Evolutionary conservation across 371 early-diverging fungal genomes (phyloP).

Genomic region (Gilbertella persicaria): DNA sequence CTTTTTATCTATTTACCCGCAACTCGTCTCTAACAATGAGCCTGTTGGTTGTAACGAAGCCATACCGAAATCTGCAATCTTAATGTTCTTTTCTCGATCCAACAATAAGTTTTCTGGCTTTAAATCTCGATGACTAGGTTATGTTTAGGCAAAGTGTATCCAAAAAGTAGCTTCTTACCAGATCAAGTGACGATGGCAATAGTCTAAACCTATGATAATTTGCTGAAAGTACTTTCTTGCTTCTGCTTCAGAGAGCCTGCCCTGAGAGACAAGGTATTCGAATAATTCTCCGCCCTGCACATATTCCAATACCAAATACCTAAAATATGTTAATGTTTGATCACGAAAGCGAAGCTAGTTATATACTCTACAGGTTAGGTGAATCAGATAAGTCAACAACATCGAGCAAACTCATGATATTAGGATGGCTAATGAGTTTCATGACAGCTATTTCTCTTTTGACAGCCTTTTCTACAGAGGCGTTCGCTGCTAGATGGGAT

Average conservation of each 20-base stretch:
- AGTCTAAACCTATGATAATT: slow-evolving; percentile 92
- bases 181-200: slow-evolving; percentile 91
- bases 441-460: slow-evolving; percentile 94
- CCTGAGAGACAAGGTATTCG: slow-evolving; percentile 89
- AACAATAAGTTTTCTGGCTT: slow-evolving; percentile 96
- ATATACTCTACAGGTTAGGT: slow-evolving; percentile 67
- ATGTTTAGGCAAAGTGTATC: too few species aligned
- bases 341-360: background rate
- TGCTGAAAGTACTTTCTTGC: slow-evolving; percentile 95
- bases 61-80: slow-evolving; percentile 90
- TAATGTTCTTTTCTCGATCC: slow-evolving; percentile 73
- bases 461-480: slow-evolving; percentile 75
- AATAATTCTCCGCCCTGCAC: slow-evolving; percentile 97
- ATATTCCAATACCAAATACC: slow-evolving; percentile 95
- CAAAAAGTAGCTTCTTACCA: slow-evolving; percentile 50
- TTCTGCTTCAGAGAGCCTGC: slow-evolving; percentile 83
- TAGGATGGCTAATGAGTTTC: slow-evolving; percentile 91
- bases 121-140: slow-evolving; percentile 95
- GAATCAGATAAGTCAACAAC: slow-evolving; percentile 74
- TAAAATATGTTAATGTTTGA: slow-evolving; percentile 26
- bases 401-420: slow-evolving; percentile 87
- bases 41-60: slow-evolving; percentile 75
- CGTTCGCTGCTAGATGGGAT: slow-evolving; percentile 58
- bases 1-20: slow-evolving; percentile 54
- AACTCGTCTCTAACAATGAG: slow-evolving; percentile 76